phyloP scores from a whole-genome alignment of 768 basidiomycete genomes.

The Mycena floridula region DNA sequence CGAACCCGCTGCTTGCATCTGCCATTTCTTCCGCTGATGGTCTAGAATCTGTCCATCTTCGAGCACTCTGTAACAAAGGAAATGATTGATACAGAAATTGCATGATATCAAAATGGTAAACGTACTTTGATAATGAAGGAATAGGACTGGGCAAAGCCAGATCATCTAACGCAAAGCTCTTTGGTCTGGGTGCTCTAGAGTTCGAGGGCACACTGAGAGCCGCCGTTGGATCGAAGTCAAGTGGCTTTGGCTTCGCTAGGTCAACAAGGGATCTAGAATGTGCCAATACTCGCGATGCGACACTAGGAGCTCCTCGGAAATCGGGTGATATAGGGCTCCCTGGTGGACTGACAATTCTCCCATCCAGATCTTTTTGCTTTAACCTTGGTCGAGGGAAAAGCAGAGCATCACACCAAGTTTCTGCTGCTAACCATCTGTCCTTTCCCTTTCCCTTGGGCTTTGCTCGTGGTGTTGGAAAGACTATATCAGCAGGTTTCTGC shows the following conservation, averaged over 20 bases:
- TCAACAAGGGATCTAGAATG: conserved; percentile 43
- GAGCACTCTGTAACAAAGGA: conserved; percentile 46
- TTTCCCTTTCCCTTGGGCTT: conserved; percentile 31
- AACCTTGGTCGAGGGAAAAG: conserved; percentile 73
- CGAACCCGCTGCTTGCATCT: conserved; percentile 52
- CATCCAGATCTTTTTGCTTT: conserved; percentile 26
- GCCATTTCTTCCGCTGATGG: conserved; percentile 64
- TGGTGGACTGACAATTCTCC: conserved; percentile 44
- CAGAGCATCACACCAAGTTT: conserved; percentile 79
- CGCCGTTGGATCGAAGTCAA: too few relatives aligned
- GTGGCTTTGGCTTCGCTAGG: conserved; percentile 14
- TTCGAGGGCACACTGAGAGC: too few relatives aligned
- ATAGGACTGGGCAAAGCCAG: conserved; percentile 52
- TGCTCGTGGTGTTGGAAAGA: conserved; percentile 8
- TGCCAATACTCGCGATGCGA: conserved; percentile 40
- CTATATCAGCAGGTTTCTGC: too few relatives aligned
- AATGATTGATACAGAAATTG: background rate
- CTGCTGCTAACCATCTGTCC: conserved; percentile 66
- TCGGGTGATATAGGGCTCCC: conserved; percentile 30
- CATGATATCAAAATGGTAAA: conserved; percentile 5
- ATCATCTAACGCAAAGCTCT: conserved; percentile 57
- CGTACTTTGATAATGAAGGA: conserved; percentile 50
- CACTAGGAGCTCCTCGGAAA: conserved; percentile 13
- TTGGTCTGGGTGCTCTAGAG: conserved; percentile 37
- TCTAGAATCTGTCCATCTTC: conserved; percentile 56